Evolutionary conservation across 371 early-diverging fungal genomes (phyloP), one percentile per base, ranked within the genome.

Genomic region (Mucor velutinosus): DNA sequence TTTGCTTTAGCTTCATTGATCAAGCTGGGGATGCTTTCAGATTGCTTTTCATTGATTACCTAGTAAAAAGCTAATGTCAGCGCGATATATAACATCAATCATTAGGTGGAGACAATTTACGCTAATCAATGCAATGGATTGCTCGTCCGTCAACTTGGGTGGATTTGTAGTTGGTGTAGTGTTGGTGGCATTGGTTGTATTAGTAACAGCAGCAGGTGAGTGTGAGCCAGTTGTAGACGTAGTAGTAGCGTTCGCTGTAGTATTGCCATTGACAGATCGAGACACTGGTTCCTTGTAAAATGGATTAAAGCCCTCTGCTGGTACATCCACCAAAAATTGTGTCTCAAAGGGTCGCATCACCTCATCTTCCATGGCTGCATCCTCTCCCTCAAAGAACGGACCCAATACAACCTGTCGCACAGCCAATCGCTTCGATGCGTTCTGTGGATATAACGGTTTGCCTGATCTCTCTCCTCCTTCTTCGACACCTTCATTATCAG

Each of bases 401-500:
- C 89, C 89, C n/a, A 89, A 62, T 37, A 85, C 75, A 33, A 84
- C 69, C 4, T 83, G 82, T 2, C 79, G 73, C 21, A 76, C 70
- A 47, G 73, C 32, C 4, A 55, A 17, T 3, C 68, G 66, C 23
- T 59, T 71, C 8, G 63, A 60, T 4, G 64, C 29, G 25, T 61
- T 63, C n/a, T 67, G 15, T 17, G 37, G 1, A 23, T 29, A 27
- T 1, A 35, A 19, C 53, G 17, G 56, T 64, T 30, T 27, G 15
- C 7, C 12, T 1, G 12, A 21, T 62, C 37, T 56, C 23, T 70
- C 82, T 25, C 85, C 87, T 30, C 80, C 82, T 25, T 84, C 84
- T 56, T 81, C 87, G 3, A 87, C 76, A 4, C 90, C 89, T 73
- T 93, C 93, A 61, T 89, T 92, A 23, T 93, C 94, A 0, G 93